Percentiles rank a stretch among this genome's conserved stretches.
Conservation (phyloP, 2,329 filamentous ascomycete genomes). For the Huntiella abstrusa region DNA sequence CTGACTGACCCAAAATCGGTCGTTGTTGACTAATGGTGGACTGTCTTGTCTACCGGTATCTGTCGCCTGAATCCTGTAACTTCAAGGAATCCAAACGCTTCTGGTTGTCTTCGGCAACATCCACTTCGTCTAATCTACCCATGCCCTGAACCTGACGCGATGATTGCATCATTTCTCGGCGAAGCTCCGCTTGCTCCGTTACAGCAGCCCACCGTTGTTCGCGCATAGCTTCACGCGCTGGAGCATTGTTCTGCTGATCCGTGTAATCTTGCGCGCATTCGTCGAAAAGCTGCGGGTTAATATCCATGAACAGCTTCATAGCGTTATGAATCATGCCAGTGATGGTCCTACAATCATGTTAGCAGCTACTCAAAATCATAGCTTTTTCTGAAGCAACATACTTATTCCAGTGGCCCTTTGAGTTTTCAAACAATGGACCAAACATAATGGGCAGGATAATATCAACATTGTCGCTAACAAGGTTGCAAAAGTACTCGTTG, state of each 20-base stretch:
- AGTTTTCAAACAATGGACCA: slow-evolving; percentile 93
- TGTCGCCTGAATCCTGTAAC: slow-evolving; percentile 58
- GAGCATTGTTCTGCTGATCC: slow-evolving; percentile 81
- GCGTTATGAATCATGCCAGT: slow-evolving; percentile 99
- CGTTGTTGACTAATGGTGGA: slow-evolving; percentile 1
- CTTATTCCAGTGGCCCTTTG: slow-evolving; percentile 98
- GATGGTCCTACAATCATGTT: slow-evolving; percentile 54
- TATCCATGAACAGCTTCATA: slow-evolving; percentile 99
- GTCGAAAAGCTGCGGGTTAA: slow-evolving; percentile 94
- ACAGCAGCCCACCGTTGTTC: slow-evolving; percentile 82
- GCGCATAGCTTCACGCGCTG: slow-evolving; percentile 62
- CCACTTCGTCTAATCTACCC: slow-evolving; percentile 51
- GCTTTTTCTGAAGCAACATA: slow-evolving; percentile 24
- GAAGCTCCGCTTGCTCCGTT: slow-evolving; percentile 57
- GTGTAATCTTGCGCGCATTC: slow-evolving; percentile 98
- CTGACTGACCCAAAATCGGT: too few species aligned
- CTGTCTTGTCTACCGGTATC: slow-evolving; percentile 21
- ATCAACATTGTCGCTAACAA: slow-evolving; percentile 97
- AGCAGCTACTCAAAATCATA: neutral
- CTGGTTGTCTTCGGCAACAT: slow-evolving; percentile 67
- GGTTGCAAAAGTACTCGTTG: slow-evolving; percentile 98
- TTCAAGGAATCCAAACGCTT: slow-evolving; percentile 79
- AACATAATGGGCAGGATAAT: slow-evolving; percentile 99
- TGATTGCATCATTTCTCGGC: slow-evolving; percentile 27
- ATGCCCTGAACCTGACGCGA: slow-evolving; percentile 23